phyloP scores from a whole-genome alignment of 306 rosid species.

The Gynostemma pentaphyllum region DNA sequence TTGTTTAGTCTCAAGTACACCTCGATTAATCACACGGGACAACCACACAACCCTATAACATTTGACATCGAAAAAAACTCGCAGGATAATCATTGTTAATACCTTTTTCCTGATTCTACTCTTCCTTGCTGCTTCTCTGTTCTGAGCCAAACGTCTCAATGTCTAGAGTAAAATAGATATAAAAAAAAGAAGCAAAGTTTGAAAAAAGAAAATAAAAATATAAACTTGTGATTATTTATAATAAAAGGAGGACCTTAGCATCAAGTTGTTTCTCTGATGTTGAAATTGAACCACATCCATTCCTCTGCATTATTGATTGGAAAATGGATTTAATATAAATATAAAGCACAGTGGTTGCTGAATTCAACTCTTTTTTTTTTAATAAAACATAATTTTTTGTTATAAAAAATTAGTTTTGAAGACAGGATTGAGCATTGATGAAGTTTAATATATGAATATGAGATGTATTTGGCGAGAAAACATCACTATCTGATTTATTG shows the following conservation, averaged over 20 bases:
- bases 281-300: conserved; percentile 73
- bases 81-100: background rate
- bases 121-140: conserved; percentile 94
- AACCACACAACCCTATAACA: no score
- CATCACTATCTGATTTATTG: background rate
- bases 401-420: no score
- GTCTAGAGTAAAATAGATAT: conserved; percentile 28
- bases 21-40: no score
- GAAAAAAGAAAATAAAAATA: background rate
- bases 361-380: no score
- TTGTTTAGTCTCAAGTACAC: no score
- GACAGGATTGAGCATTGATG: no score
- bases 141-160: conserved; percentile 92
- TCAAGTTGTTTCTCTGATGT: conserved; percentile 75
- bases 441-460: no score
- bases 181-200: background rate
- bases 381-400: no score
- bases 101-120: conserved; percentile 96
- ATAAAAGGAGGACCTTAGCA: conserved; percentile 48
- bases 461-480: background rate
- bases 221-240: conserved; percentile 1
- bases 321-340: background rate
- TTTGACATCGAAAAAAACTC: background rate
- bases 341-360: background rate
- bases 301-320: conserved; percentile 58